Evolutionary conservation across 2,329 filamentous ascomycete species (phyloP), one percentile per base, ranked within the genome.

Genomic region (Pseudogymnoascus sp.): DNA sequence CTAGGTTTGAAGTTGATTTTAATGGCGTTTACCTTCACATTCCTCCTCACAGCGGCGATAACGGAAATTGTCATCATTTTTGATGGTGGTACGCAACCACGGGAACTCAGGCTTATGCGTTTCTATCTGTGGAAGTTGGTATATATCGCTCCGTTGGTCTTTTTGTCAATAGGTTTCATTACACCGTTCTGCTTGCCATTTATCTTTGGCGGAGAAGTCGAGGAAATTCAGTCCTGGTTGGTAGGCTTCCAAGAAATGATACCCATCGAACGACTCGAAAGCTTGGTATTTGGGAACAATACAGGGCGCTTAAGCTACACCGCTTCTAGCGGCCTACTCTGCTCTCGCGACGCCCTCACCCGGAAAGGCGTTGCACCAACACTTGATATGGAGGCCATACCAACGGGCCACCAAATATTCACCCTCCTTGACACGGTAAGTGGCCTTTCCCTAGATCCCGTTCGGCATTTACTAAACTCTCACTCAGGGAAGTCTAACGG

Each of bases 371-470:
- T 64, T 5, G 71, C 72, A 64, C 69, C 70, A 1, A 50, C 61
- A n/a, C 67, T 64, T 64, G 64, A 62, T 15, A 46, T 62, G 31
- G 66, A 59, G 53, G 33, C 37, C 19, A 40, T 70, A 13, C 68
- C 68, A n/a, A 50, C 42, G 37, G 66, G 65, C 3, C 67, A 72
- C 60, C 65, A 65, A 29, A 62, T 72, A 2, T 75, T 75, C 65
- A 75, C 72, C 0, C 65, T 75, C 2, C 69, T 75, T 1, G 72
- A 74, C 60, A 73, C 72, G 11, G 60, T 62, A 59, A 59, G 61
- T 59, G 3, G 21, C 1, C 11, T 33, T 19, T 17, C 19, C 13
- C 26, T 17, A 17, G 7, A 37, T 19, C 33, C 10, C 9, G 15
- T 19, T 13, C n/a, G 17, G 5, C 21, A 29, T 7, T 19, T 29